These are phyloP conservation scores for Stachybotrys echinatus DNA, from an alignment of 2,329 filamentous ascomycete genomes.

Conservation along the genomic window DNA sequence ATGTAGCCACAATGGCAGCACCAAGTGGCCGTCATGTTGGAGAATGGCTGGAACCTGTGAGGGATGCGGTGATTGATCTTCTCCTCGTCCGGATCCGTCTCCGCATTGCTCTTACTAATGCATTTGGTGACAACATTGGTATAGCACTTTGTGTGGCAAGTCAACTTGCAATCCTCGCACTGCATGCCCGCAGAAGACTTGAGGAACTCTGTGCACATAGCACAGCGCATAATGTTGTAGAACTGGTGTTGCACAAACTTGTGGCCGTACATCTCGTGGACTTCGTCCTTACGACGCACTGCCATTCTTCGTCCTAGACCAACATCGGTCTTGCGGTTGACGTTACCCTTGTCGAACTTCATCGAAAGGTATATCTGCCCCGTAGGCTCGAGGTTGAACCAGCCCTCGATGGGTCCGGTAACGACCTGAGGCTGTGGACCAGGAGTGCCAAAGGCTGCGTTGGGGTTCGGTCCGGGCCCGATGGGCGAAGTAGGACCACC, in stretches of 20 bases:
- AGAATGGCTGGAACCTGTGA: constrained; percentile 93
- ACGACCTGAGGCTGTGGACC: constrained; percentile 44
- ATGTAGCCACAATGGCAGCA: constrained; percentile 98
- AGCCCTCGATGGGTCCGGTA: constrained; percentile 73
- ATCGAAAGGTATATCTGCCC: constrained; percentile 88
- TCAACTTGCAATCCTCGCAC: constrained; percentile 99
- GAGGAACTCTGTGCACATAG: constrained; percentile 94
- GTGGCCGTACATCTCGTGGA: constrained; percentile 98
- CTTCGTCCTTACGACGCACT: constrained; percentile 93
- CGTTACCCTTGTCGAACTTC: constrained; percentile 87
- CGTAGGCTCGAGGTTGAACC: constrained; percentile 95
- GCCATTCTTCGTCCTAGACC: constrained; percentile 93
- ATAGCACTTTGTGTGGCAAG: constrained; percentile 97
- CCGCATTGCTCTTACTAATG: constrained; percentile 98
- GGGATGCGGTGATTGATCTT: constrained; percentile 99
- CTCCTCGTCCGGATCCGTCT: constrained; percentile 96
- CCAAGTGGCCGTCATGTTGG: constrained; percentile 98
- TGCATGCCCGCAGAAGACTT: constrained; percentile 99
- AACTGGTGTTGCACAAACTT: constrained; percentile 99
- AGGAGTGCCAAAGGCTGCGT: constrained; percentile 25
- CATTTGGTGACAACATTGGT: constrained; percentile 96
- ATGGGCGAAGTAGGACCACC: constrained; percentile 32
- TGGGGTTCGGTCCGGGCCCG: constrained; percentile 22
- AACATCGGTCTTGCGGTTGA: constrained; percentile 75
- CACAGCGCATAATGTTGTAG: constrained; percentile 99